Conservation (phyloP, 192 early-diverging fungal species). For the Phlyctochytrium planicorne region DNA sequence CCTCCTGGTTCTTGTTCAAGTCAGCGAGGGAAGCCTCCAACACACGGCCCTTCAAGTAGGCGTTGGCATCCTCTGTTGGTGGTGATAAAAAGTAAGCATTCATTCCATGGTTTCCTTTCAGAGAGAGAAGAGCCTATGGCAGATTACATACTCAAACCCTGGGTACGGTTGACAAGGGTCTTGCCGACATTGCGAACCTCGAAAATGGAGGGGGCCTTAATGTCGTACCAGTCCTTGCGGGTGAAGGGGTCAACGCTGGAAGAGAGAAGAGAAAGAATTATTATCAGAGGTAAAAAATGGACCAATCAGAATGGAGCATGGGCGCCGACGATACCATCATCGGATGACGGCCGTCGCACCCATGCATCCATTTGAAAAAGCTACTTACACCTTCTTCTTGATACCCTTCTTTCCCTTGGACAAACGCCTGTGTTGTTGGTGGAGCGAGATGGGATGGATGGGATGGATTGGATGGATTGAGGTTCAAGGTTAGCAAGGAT, state of each 20-base stretch:
- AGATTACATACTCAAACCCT: slow-evolving; percentile 87
- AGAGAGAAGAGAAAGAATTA: neutral
- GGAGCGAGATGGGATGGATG: too few species aligned
- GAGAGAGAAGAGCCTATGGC: neutral
- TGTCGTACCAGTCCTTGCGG: slow-evolving; percentile 99
- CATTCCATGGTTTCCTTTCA: too few species aligned
- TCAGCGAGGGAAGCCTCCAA: slow-evolving; percentile 96
- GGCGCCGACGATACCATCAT: slow-evolving; percentile 10
- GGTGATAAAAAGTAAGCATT: neutral
- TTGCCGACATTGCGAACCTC: slow-evolving; percentile 93
- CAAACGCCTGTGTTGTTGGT: slow-evolving; percentile 86
- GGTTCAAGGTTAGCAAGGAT: too few species aligned
- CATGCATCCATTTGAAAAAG: slow-evolving; percentile 8
- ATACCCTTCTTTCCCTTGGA: slow-evolving; percentile 99
- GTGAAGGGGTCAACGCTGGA: slow-evolving; percentile 96
- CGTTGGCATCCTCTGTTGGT: slow-evolving; percentile 81
- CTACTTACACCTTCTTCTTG: slow-evolving; percentile 96
- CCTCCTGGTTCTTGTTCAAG: slow-evolving; percentile 85
- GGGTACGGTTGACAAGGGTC: slow-evolving; percentile 99
- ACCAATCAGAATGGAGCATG: neutral
- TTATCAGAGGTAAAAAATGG: neutral
- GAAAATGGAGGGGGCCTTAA: slow-evolving; percentile 98
- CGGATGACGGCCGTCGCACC: slow-evolving; percentile 10
- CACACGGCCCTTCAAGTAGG: slow-evolving; percentile 94
- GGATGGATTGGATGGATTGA: too few species aligned